phyloP scores from a whole-genome alignment of 2,329 filamentous ascomycete species.

The Cytospora piceicola region DNA sequence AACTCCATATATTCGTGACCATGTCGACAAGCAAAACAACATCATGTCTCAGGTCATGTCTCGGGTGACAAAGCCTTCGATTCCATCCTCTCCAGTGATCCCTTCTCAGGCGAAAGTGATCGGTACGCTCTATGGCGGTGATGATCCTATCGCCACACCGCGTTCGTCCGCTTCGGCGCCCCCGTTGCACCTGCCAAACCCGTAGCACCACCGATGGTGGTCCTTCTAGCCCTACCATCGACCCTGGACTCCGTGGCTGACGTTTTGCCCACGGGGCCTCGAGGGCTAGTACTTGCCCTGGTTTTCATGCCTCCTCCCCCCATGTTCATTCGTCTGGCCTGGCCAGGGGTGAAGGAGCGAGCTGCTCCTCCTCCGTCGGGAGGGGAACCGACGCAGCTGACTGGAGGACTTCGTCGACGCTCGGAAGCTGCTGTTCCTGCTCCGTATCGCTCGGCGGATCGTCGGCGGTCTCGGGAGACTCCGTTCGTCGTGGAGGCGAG shows the following conservation, averaged over 20 bases:
- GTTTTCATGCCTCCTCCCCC: constrained; percentile 47
- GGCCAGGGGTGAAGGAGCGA: constrained; percentile 53
- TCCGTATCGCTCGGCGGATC: constrained; percentile 32
- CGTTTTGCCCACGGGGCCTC: constrained; percentile 24
- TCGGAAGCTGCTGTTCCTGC: constrained; percentile 40
- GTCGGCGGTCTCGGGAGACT: constrained; percentile 57
- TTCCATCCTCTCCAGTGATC: background rate
- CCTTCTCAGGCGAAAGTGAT: constrained; percentile 21
- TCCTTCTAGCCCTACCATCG: constrained; percentile 43
- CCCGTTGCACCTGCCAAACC: constrained; percentile 17
- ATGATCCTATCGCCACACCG: constrained; percentile 36
- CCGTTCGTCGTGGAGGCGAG: constrained; percentile 58
- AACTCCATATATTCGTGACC: background rate
- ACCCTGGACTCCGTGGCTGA: constrained; percentile 27
- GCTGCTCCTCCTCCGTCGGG: constrained; percentile 36
- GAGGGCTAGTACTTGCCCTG: constrained; percentile 33
- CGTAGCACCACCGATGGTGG: constrained; percentile 48
- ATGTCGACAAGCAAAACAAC: background rate
- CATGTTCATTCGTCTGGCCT: constrained; percentile 62
- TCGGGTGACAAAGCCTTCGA: no score
- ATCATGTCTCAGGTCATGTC: no score
- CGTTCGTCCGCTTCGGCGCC: constrained; percentile 30
- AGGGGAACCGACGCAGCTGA: constrained; percentile 51
- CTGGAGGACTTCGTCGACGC: constrained; percentile 56
- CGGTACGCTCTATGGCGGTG: constrained; percentile 28